Conservation (phyloP, 2,329 filamentous ascomycete species). For the Alternaria burnsii region DNA sequence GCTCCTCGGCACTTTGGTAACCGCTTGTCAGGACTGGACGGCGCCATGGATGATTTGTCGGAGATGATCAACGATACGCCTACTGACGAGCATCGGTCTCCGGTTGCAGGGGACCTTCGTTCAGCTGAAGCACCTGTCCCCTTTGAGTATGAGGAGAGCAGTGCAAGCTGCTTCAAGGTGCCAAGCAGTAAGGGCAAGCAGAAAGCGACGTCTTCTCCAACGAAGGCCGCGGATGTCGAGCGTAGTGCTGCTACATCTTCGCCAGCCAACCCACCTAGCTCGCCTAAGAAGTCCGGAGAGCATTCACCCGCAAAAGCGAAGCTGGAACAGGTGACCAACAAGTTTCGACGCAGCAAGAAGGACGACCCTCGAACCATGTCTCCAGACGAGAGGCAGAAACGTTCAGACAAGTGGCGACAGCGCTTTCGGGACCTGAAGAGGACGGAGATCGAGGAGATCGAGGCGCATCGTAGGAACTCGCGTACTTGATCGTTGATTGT, state of each 20-base stretch:
- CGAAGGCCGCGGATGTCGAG: slow-evolving; percentile 27
- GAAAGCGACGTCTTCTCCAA: slow-evolving; percentile 36
- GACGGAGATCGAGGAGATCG: slow-evolving; percentile 40
- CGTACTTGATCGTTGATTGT: slow-evolving; percentile 7
- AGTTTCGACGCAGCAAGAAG: slow-evolving; percentile 51
- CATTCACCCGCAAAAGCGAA: slow-evolving; percentile 57
- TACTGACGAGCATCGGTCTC: slow-evolving; percentile 20
- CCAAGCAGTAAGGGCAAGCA: slow-evolving; percentile 44
- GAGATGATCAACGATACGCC: slow-evolving; percentile 37
- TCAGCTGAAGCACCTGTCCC: slow-evolving; percentile 5
- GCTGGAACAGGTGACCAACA: slow-evolving; percentile 58
- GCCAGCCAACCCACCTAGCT: slow-evolving; percentile 34
- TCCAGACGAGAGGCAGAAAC: slow-evolving; percentile 48
- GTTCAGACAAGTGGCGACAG: slow-evolving; percentile 48
- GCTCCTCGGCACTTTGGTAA: slow-evolving; percentile 32
- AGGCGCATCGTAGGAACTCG: slow-evolving; percentile 29
- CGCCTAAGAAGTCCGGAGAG: slow-evolving; percentile 49
- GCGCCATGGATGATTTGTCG: slow-evolving; percentile 51
- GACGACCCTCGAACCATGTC: slow-evolving; percentile 49
- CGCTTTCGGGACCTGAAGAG: slow-evolving; percentile 48
- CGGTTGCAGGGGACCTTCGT: slow-evolving; percentile 16
- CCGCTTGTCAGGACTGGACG: slow-evolving; percentile 47
- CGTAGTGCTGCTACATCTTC: slow-evolving; percentile 31
- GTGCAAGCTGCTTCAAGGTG: slow-evolving; percentile 44
- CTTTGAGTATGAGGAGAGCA: slow-evolving; percentile 28